Base-by-base conservation (phyloP, 768 basidiomycete genomes). In the Suillus subaureus region DNA sequence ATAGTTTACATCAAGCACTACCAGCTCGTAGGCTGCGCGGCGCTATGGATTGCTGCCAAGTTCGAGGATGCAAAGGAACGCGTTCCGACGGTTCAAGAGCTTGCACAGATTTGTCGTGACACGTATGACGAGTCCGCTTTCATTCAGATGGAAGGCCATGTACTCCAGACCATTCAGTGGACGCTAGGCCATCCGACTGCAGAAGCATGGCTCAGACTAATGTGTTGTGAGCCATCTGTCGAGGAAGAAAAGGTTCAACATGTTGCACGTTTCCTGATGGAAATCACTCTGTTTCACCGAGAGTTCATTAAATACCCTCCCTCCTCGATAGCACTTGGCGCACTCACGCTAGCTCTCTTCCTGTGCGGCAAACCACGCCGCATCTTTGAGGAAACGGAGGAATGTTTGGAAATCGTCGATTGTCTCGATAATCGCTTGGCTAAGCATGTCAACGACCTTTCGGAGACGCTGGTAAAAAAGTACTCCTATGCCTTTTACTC, bases 1-100 rank as follows among this genome's bases (percentile, higher is more conserved):
- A 91, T 99, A 68, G 97, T 99, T 67, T 98, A 95, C 81, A 94
- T 94, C 83, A 99, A 97, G 79, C 97, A 99, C 80, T 99, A 99
- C 75, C 97, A 99, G 73, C 92, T 99, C 65, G 97, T 99, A 64
- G 97, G 97, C 23, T 99, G 97, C 74, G 95, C 96, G 28, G 95
- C 97, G 45, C 85, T 99, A 15, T 99, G 97, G 97, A 98, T 99
- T 70, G 97, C 97, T 18, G 93, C 97, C 69, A 99, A 99, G 80
- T 99, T 98, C 71, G 97, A 99, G 79, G 97, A 99, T 74, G 93
- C 96, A 28, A 99, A 99, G 78, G 97, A 99, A 74, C 94, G 96
- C 68, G 95, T 99, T 16, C 97, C 97, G 13, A 93, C 95, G 1
- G 93, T 98, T 7, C 90, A 94, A 74, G 96, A 99, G 69, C 90